Percentiles rank a stretch among this genome's conserved stretches.
phyloP scores from a whole-genome alignment of 768 basidiomycete genomes.

The Ephemerocybe angulata region DNA sequence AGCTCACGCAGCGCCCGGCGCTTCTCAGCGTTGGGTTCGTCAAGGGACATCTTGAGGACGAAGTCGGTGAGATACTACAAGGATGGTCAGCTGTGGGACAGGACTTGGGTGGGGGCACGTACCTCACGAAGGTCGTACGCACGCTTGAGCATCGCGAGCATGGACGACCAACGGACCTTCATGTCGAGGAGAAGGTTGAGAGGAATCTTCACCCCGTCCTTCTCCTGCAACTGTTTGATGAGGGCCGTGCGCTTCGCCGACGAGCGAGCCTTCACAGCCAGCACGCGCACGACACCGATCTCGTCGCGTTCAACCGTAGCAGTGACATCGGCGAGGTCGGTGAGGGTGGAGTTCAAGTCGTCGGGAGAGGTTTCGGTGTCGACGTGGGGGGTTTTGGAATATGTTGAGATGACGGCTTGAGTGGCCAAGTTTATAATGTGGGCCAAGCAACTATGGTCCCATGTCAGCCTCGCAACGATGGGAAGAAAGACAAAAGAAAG shows the following conservation, averaged over 20 bases:
- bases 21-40: constrained; percentile 22
- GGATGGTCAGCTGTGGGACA: background rate
- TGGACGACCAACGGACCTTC: constrained; percentile 30
- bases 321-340: background rate
- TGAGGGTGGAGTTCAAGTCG: background rate
- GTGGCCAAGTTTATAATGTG: constrained; percentile 29
- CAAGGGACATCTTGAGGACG: constrained; percentile 18
- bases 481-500: background rate
- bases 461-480: background rate
- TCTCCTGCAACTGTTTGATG: constrained; percentile 15
- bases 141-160: constrained; percentile 24
- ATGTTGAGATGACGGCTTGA: constrained; percentile 20
- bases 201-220: background rate
- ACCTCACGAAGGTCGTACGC: constrained; percentile 12
- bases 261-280: constrained; percentile 13
- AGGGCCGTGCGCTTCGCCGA: constrained; percentile 21
- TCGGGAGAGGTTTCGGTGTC: constrained; percentile 10
- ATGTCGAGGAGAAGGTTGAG: constrained; percentile 25
- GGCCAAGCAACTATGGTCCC: background rate
- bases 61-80: constrained; percentile 22
- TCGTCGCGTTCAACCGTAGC: constrained; percentile 20
- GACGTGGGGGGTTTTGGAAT: constrained; percentile 22
- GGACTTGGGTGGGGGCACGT: background rate
- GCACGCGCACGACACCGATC: background rate
- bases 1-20: constrained; percentile 17